A percentile compares a stretch with the other conserved stretches of the same genome.
Conservation (phyloP, 306 rosid genomes). For the Elaeagnus macrophylla region DNA sequence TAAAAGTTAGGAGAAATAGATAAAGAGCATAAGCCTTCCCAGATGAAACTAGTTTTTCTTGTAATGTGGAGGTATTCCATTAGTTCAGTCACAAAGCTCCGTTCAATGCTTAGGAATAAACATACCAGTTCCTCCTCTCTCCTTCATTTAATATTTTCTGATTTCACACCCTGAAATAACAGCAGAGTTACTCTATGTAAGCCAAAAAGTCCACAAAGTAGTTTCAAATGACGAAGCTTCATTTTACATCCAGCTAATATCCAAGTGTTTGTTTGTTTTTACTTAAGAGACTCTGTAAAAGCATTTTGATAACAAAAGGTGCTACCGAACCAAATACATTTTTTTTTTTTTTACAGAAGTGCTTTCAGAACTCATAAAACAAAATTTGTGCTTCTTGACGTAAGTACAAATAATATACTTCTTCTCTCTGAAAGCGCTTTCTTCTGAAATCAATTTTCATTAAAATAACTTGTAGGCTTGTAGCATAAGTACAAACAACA, state of each 20-base stretch:
- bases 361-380: no score
- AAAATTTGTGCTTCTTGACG: no score
- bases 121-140: neutral
- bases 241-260: no score
- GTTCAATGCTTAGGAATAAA: neutral
- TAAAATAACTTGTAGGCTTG: neutral
- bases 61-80: neutral
- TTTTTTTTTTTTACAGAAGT: no score
- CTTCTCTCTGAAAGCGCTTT: no score
- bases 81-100: neutral
- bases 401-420: no score
- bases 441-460: neutral
- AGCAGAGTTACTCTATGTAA: constrained; percentile 4
- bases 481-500: neutral
- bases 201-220: neutral
- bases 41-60: neutral
- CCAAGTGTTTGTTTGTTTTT: no score
- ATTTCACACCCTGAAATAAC: constrained; percentile 21
- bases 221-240: no score
- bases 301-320: neutral
- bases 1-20: neutral
- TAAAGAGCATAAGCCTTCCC: neutral
- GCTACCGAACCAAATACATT: neutral
- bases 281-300: no score
- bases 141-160: constrained; percentile 2